These are phyloP conservation scores for Morella rubra DNA, from an alignment of 306 rosid genomes.

Conservation along the genomic window DNA sequence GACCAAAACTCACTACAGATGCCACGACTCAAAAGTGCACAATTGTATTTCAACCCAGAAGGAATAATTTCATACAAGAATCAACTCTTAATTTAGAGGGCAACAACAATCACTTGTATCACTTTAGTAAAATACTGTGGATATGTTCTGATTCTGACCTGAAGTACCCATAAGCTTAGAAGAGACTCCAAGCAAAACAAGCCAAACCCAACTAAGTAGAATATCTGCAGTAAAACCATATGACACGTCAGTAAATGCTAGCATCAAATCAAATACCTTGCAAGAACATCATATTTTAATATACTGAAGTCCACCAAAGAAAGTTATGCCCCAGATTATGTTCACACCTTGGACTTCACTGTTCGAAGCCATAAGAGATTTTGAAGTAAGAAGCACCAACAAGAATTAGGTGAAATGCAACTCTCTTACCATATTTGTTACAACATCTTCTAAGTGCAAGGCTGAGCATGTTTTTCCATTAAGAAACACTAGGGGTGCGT, in stretches of 20 bases:
- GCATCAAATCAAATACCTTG: constrained; percentile 1
- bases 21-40: neutral
- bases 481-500: too few relatives aligned
- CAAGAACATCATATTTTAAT: constrained; percentile 4
- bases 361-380: neutral
- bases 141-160: neutral
- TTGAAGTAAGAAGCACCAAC: neutral
- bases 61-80: neutral
- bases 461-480: neutral
- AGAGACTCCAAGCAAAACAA: constrained; percentile 95
- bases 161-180: constrained; percentile 40
- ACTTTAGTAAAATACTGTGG: neutral
- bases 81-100: neutral
- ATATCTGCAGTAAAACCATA: constrained; percentile 54
- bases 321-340: neutral
- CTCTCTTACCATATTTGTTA: neutral
- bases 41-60: neutral
- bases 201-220: constrained; percentile 87
- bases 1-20: neutral
- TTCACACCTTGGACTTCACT: neutral
- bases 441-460: neutral
- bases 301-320: neutral
- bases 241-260: constrained; percentile 19
- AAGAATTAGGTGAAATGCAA: neutral
- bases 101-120: neutral